Percentiles rank a stretch among this genome's conserved stretches.
Conservation (phyloP, 2,329 filamentous ascomycete genomes). For the Paraphoma sp. region DNA sequence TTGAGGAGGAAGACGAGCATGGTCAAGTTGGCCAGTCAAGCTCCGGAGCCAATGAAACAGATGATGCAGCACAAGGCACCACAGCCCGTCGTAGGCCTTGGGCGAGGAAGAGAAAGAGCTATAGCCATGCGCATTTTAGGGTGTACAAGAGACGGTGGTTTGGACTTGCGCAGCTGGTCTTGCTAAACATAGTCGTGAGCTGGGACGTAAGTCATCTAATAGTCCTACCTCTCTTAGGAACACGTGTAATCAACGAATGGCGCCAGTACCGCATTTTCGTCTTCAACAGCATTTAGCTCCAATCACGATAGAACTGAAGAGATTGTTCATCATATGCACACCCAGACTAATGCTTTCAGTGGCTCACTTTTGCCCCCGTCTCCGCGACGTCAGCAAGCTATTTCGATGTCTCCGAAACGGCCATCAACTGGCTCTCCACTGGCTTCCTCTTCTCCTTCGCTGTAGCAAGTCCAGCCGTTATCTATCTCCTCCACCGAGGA, state of each 20-base stretch:
- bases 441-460: constrained; percentile 87
- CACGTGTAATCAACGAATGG: no score
- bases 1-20: constrained; percentile 5
- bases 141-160: constrained; percentile 90
- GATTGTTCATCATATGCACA: no score
- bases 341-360: constrained; percentile 59
- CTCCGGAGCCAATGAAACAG: constrained; percentile 5
- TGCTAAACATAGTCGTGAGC: constrained; percentile 91
- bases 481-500: constrained; percentile 80
- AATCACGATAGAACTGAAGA: neutral
- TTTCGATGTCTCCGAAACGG: constrained; percentile 75
- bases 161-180: constrained; percentile 79
- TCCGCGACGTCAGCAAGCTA: constrained; percentile 75
- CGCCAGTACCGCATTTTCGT: no score
- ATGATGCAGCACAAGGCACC: constrained; percentile 1
- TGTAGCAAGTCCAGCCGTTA: constrained; percentile 69
- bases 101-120: constrained; percentile 23
- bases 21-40: neutral
- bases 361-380: constrained; percentile 90
- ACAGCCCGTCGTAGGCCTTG: constrained; percentile 3
- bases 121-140: constrained; percentile 45
- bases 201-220: constrained; percentile 78
- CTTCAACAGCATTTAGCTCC: neutral
- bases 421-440: constrained; percentile 93
- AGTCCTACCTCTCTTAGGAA: no score